Conservation (phyloP, 495 filamentous ascomycete species). For the Aspergillus avenaceus region DNA sequence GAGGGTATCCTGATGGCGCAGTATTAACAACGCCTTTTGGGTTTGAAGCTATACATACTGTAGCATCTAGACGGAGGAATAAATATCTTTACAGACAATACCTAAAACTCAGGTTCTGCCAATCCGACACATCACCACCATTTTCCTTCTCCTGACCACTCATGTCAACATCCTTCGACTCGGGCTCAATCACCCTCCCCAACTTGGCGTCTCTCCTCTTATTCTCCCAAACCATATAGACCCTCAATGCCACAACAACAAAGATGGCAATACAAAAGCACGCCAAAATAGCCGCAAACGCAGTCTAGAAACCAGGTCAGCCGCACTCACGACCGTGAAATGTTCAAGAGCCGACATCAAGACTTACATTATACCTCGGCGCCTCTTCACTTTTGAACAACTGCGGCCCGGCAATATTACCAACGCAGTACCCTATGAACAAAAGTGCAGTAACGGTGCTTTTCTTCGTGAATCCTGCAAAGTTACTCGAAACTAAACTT, state of each 20-base stretch:
- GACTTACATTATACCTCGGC: constrained; percentile 30
- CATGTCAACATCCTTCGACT: not conserved
- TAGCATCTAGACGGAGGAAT: too few species aligned
- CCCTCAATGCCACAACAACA: not conserved
- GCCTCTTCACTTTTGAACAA: constrained; percentile 30
- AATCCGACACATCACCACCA: constrained; percentile 10
- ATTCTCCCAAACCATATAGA: constrained; percentile 5
- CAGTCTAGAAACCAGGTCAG: too few species aligned
- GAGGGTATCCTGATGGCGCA: too few species aligned
- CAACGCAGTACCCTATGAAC: constrained; percentile 35
- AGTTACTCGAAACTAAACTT: constrained; percentile 54
- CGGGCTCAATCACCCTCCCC: constrained; percentile 7
- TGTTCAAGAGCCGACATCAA: not conserved
- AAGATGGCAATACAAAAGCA: constrained; percentile 5
- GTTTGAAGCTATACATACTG: too few species aligned
- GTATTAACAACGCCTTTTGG: too few species aligned
- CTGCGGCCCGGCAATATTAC: constrained; percentile 37
- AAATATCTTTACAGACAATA: constrained; percentile 4
- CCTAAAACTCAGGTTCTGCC: constrained; percentile 7
- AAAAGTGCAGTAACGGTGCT: constrained; percentile 37
- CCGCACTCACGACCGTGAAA: too few species aligned
- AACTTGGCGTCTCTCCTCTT: constrained; percentile 4
- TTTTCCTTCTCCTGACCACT: too few species aligned
- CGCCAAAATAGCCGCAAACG: constrained; percentile 6
- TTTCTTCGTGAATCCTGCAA: constrained; percentile 65